Evolutionary conservation across 1,139 yeast species (phyloP).

Genomic region (Citeromyces hawaiiensis): DNA sequence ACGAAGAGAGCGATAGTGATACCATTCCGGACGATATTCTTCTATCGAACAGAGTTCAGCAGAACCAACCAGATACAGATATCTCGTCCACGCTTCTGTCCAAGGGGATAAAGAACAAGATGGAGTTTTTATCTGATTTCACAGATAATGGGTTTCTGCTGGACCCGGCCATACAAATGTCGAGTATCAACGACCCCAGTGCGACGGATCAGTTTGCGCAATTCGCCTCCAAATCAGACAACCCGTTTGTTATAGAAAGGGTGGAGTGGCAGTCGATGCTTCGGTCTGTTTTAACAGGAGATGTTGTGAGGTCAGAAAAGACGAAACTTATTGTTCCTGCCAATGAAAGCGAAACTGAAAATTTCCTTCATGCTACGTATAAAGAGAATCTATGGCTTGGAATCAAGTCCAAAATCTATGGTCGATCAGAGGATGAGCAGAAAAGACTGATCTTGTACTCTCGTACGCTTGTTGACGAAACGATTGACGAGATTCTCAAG

Average conservation of each 20-base stretch:
- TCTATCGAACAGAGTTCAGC: background rate
- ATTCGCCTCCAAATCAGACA: constrained; percentile 1
- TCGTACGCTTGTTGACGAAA: constrained; percentile 59
- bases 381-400: constrained; percentile 78
- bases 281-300: constrained; percentile 83
- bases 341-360: constrained; percentile 31
- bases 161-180: background rate
- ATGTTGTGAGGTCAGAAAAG: constrained; percentile 84
- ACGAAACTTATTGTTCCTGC: constrained; percentile 51
- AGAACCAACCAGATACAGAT: constrained; percentile 3
- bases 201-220: background rate
- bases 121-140: background rate
- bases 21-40: background rate
- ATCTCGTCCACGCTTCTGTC: constrained; percentile 21
- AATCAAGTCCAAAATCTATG: constrained; percentile 66
- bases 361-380: constrained; percentile 39
- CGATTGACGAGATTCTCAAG: constrained; percentile 57
- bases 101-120: constrained; percentile 4
- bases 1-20: background rate
- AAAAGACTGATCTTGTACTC: constrained; percentile 56
- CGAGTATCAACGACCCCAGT: background rate
- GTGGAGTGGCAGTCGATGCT: constrained; percentile 96
- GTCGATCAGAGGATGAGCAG: constrained; percentile 76
- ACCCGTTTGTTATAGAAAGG: constrained; percentile 49
- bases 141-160: background rate